phyloP scores from a whole-genome alignment of 164 flowering plant species.

The Chimonanthus salicifolius region DNA sequence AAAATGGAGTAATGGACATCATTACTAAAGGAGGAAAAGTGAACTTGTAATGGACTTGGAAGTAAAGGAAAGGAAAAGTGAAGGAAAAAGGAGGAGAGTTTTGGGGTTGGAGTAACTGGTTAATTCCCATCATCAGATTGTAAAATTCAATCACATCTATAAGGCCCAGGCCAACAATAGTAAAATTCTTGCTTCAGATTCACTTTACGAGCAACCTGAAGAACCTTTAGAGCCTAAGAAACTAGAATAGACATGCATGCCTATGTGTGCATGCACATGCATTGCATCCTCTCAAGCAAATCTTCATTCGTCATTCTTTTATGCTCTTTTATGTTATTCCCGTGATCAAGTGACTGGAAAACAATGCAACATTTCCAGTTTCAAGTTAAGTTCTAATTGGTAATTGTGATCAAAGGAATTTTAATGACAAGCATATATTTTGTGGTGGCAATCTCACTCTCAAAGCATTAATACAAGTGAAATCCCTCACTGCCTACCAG shows the following conservation, averaged over 20 bases:
- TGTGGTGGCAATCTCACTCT: neutral
- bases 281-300: no score
- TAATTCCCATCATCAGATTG: neutral
- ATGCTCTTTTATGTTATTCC: neutral
- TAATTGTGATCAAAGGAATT: neutral
- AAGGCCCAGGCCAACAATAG: neutral
- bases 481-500: neutral
- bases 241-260: neutral
- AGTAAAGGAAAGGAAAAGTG: no score
- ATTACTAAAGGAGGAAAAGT: neutral
- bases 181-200: neutral
- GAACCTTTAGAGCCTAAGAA: neutral
- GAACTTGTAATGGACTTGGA: neutral
- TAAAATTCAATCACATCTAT: neutral
- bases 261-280: neutral
- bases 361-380: no score
- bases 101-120: no score
- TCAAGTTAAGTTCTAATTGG: neutral
- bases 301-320: neutral
- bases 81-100: neutral
- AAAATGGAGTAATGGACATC: neutral
- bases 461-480: neutral
- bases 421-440: neutral
- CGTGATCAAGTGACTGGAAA: no score
- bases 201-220: neutral